These are phyloP conservation scores for Yarrowia deformans DNA, from an alignment of 805 yeast genomes.

Conservation along the genomic window DNA sequence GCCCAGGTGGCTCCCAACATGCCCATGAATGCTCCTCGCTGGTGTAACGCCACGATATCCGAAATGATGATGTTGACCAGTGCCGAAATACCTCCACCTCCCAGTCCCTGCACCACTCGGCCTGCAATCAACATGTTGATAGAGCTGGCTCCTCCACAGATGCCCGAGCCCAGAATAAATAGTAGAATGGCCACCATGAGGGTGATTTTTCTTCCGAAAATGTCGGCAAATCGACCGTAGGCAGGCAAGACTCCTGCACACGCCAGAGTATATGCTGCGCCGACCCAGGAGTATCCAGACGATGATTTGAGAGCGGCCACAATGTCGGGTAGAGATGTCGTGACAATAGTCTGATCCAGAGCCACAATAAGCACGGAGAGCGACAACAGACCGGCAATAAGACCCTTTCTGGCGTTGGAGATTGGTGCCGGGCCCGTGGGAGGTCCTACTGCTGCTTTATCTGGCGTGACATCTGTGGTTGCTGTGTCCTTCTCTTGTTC, in stretches of 20 bases:
- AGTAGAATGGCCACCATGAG: conserved; percentile 52
- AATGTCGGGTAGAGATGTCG: conserved; percentile 61
- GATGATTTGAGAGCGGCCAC: conserved; percentile 57
- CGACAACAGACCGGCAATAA: conserved; percentile 26
- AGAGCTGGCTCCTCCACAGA: conserved; percentile 53
- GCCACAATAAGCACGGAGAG: conserved; percentile 45
- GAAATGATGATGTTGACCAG: conserved; percentile 61
- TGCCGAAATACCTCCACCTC: conserved; percentile 71
- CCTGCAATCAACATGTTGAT: conserved; percentile 73
- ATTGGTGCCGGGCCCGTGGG: conserved; percentile 23
- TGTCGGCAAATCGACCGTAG: conserved; percentile 70
- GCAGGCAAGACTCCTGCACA: conserved; percentile 70
- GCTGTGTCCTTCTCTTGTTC: not conserved
- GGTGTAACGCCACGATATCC: conserved; percentile 50
- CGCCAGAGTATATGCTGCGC: conserved; percentile 69
- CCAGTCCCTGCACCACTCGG: conserved; percentile 69
- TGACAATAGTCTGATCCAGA: conserved; percentile 62
- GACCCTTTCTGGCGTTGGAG: conserved; percentile 17
- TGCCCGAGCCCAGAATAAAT: conserved; percentile 54
- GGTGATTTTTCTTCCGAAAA: conserved; percentile 51
- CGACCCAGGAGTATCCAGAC: conserved; percentile 53
- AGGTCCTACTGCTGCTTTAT: not conserved
- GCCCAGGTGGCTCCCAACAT: conserved; percentile 44
- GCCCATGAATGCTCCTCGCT: conserved; percentile 45
- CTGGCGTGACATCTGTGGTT: not conserved